Conservation (phyloP, 495 filamentous ascomycete genomes). For the Bryoglossum gracile region DNA sequence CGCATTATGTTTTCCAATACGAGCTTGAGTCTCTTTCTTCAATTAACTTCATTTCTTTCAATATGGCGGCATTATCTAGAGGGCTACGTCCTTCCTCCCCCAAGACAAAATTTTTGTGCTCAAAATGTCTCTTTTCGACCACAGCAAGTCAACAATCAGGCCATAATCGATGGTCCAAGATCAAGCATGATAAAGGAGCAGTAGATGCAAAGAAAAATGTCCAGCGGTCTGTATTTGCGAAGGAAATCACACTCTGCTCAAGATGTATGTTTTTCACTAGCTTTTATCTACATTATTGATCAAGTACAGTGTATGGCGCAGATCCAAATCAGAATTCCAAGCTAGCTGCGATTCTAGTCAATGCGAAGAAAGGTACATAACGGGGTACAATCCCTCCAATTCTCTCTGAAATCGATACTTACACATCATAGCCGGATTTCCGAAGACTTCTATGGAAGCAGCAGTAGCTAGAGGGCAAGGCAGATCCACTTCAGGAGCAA, state of each 20-base stretch:
- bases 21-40: no score
- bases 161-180: constrained; percentile 91
- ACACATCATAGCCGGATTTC: constrained; percentile 52
- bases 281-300: no score
- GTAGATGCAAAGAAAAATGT: constrained; percentile 56
- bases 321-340: constrained; percentile 66
- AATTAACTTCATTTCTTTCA: background rate
- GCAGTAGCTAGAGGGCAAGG: constrained; percentile 88
- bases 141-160: constrained; percentile 50
- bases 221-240: constrained; percentile 36
- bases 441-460: constrained; percentile 73
- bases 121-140: constrained; percentile 47
- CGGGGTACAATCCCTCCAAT: constrained; percentile 6
- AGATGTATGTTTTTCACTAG: constrained; percentile 36
- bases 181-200: constrained; percentile 86
- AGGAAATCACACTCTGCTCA: constrained; percentile 45
- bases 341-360: constrained; percentile 60
- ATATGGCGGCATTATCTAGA: constrained; percentile 23
- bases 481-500: constrained; percentile 57
- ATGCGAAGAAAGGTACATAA: constrained; percentile 67
- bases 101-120: constrained; percentile 28
- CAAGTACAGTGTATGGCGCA: constrained; percentile 49
- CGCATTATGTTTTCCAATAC: no score
- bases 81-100: constrained; percentile 13
- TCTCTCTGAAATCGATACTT: constrained; percentile 2